Evolutionary conservation across 352 stramenopile genomes (phyloP), one percentile per base, ranked within the genome.

Genomic region (Globisporangium recalcitrans): DNA sequence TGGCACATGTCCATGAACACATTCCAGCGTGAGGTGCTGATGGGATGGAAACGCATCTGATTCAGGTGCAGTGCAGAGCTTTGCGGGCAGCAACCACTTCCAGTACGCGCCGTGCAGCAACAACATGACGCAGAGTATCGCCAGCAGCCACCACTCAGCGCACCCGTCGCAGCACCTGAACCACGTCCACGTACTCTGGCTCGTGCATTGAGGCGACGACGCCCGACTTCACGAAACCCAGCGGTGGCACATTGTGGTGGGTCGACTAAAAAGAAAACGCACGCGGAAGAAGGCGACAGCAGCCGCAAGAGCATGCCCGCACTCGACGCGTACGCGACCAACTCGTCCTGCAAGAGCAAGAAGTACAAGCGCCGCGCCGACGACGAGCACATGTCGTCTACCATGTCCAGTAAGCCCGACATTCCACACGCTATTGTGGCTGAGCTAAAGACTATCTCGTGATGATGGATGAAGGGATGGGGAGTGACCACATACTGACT

Each of bases 31-130:
- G n/a, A n/a, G n/a, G n/a, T n/a, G n/a, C n/a, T n/a, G n/a, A n/a
- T n/a, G n/a, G n/a, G n/a, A n/a, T n/a, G n/a, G n/a, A n/a, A n/a
- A n/a, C n/a, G n/a, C n/a, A n/a, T n/a, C n/a, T n/a, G n/a, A n/a
- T n/a, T n/a, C n/a, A n/a, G n/a, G n/a, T n/a, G n/a, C n/a, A n/a
- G n/a, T n/a, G n/a, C n/a, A n/a, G 14, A 85, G 75, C 58, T 66
- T 77, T 4, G 78, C 75, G 29, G 71, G 74, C 27, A 68, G 48
- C 19, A 67, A 66, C 14, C 58, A 70, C 52, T 27, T 59, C 5
- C 52, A 26, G 31, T 31, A 52, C 24, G 16, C 31, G 14, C 44
- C 52, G 34, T 63, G 49, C 60, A 57, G 48, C 42, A 62, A 46
- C 19, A 42, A 27, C 21, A 54, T 38, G 26, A 59, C 9, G 26